phyloP scores from a whole-genome alignment of 768 basidiomycete genomes.

The Pulveroboletus sp. region DNA sequence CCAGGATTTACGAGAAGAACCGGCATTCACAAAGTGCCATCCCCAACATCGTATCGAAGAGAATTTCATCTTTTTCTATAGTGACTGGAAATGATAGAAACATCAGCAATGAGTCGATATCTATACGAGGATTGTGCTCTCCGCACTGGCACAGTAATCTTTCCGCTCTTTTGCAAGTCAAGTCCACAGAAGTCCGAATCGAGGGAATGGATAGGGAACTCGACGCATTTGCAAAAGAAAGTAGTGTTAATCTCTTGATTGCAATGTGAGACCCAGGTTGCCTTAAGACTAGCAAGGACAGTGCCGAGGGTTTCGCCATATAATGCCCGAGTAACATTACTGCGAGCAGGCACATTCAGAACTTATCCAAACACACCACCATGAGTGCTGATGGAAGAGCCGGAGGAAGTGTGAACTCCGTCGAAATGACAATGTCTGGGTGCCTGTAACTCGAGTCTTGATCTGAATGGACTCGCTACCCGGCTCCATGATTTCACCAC shows the following conservation, averaged over 20 bases:
- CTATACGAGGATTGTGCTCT: constrained; percentile 24
- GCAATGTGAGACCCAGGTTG: constrained; percentile 62
- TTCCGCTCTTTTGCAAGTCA: constrained; percentile 17
- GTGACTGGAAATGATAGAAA: constrained; percentile 56
- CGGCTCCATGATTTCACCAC: constrained; percentile 58
- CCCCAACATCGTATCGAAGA: constrained; percentile 64
- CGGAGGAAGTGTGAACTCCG: constrained; percentile 66
- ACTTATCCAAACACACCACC: constrained; percentile 5
- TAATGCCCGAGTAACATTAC: constrained; percentile 52
- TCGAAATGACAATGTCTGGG: constrained; percentile 47
- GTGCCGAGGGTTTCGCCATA: constrained; percentile 55
- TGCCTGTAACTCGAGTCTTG: constrained; percentile 41
- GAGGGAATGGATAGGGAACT: constrained; percentile 61
- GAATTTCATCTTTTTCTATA: constrained; percentile 9
- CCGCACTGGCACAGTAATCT: constrained; percentile 39
- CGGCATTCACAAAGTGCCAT: constrained; percentile 60
- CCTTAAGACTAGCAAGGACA: constrained; percentile 36
- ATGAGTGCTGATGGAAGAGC: constrained; percentile 41
- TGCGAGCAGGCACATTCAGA: constrained; percentile 22
- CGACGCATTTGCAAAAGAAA: constrained; percentile 55
- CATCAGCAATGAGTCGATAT: neutral
- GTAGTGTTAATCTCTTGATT: constrained; percentile 47
- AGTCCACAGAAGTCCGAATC: constrained; percentile 41
- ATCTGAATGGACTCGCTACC: constrained; percentile 48
- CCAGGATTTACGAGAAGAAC: neutral